Base-by-base conservation (phyloP, 2,329 filamentous ascomycete genomes). In the Pyrenochaeta sp. region DNA sequence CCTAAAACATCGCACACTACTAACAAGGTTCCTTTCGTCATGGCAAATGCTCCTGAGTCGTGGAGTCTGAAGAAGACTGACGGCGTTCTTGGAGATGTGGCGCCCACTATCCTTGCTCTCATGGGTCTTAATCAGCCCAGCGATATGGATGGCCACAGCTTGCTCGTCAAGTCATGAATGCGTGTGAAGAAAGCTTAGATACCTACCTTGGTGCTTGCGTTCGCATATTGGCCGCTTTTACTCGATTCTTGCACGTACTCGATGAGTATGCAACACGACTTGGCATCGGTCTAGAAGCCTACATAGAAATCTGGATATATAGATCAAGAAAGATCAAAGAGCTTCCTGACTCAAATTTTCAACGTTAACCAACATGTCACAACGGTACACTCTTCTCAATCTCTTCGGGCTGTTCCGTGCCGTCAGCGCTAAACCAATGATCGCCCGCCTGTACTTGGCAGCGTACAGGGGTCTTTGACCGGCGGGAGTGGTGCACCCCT, bases 1-100 rank as follows among this genome's bases (percentile, higher is more conserved):
- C 94, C 94, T 63, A 99, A 99, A 84, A 99, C 94, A 7, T 93
- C 89, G 37, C 94, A 99, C 81, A 99, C 94, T 31, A 92, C 88
- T 58, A 99, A 99, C 83, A 94, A 94, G 74, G 94, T 99, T 39
- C 94, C 94, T 7, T 93, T 99, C 71, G 84, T 97, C 74, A 96
- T 99, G 92, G 90, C 92, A 71, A 99, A 97, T 72, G 92, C 92
- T 7, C 94, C 94, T 27, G 82, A 88, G 68, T 89, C 89, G 60
- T 96, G 88, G 87, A 90, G 84, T 63, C 78, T 99, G 64, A 87
- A 90, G 80, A 87, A 91, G 77, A 80, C 84, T 44, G 85, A 86
- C 49, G 93, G 91, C 66, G 94, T 99, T n/a, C 81, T 99, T 15
- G 94, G 94, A 48, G 94, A 99, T 67, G 94, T 99, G 22, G 94